Evolutionary conservation across 2,329 filamentous ascomycete genomes (phyloP), one percentile per base, ranked within the genome.

Genomic region (Diaporthe sp.): DNA sequence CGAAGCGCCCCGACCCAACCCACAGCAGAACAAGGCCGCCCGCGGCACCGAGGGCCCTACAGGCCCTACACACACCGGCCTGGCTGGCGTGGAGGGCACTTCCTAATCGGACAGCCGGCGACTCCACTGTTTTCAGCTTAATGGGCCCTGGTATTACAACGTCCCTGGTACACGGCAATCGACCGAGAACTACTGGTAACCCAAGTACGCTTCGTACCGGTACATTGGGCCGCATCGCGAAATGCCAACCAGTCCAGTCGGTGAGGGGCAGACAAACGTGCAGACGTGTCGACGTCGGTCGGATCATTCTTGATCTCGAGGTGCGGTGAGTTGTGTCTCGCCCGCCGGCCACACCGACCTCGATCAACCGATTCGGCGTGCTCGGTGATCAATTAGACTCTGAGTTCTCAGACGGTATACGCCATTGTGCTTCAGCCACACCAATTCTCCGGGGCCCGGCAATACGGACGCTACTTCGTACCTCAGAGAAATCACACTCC

Each of bases 111-210:
- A 70, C 34, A 55, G 49, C 49, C 49, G 49, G 17, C 34, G 49
- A 28, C 65, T 53, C 65, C 65, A 70, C 65, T 55, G 34, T 55
- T 70, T 25, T 25, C 37, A 42, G 65, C 65, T 70, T 70, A 70
- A 70, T 70, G 49, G 65, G 65, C 65, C 65, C 65, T 70, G 65
- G 65, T 70, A 70, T 70, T 51, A 70, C 65, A 53, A 39, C 34
- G 49, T 55, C 65, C 65, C 65, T 55, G 65, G 49, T 53, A 55
- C 65, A 42, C 65, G 65, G 65, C 65, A 70, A 70, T 70, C 49
- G 65, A 70, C 65, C 65, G 65, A 70, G 65, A 42, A 42, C n/a
- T 13, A 34, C 65, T 70, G 65, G 47, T 25, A 55, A 70, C 65
- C 49, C 65, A 34, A 68, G 31, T 53, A n/a, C 65, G 22, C 65